phyloP scores from a whole-genome alignment of 139 green algal genomes.

The Spirogloea muscicola region DNA sequence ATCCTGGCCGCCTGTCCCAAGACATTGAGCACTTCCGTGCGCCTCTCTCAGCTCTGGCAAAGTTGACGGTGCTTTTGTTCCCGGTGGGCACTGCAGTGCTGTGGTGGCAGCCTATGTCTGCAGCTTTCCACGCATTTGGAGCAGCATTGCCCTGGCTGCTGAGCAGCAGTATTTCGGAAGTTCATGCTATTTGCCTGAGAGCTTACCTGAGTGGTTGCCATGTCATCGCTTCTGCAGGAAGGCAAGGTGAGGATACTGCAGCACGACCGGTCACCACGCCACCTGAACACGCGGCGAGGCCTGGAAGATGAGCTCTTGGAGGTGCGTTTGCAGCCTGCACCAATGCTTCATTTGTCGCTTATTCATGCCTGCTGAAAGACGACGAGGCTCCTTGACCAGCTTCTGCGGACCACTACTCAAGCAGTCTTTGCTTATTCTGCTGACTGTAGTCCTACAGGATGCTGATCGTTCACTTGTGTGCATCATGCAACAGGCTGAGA shows the following conservation, averaged over 20 bases:
- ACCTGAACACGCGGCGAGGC: background rate
- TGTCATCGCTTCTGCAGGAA: conserved; percentile 2
- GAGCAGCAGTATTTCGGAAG: background rate
- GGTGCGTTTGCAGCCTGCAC: too few species aligned
- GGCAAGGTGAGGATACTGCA: conserved; percentile 24
- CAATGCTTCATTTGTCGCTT: too few species aligned
- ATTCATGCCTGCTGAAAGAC: too few species aligned
- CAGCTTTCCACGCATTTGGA: background rate
- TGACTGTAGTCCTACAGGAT: too few species aligned
- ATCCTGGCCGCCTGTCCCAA: background rate
- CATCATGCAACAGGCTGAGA: too few species aligned
- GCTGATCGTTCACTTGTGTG: too few species aligned
- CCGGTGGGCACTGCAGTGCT: too few species aligned
- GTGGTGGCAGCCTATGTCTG: background rate
- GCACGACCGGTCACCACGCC: background rate
- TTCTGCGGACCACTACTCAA: too few species aligned
- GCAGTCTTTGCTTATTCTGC: too few species aligned
- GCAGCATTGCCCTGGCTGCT: background rate
- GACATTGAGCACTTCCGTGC: background rate
- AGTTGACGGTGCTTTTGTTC: too few species aligned
- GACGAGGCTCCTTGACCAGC: too few species aligned
- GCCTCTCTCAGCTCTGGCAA: background rate
- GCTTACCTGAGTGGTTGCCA: background rate
- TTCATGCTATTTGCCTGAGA: background rate
- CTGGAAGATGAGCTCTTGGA: conserved; percentile 8